Base-by-base conservation (phyloP, 2,329 filamentous ascomycete genomes). In the Claviceps spartinae region DNA sequence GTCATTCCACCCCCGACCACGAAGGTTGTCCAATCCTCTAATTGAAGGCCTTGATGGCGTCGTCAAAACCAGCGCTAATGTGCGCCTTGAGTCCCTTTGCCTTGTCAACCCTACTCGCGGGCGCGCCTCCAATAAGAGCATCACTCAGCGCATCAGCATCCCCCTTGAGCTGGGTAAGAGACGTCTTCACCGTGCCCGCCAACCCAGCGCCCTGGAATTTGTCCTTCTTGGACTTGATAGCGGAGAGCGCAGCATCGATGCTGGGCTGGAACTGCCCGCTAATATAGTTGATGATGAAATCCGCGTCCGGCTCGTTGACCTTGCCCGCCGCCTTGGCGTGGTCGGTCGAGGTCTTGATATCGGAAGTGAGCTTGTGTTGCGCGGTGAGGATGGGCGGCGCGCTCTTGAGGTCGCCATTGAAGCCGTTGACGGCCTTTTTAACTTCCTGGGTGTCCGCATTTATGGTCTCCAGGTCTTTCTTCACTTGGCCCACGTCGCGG, bases 11-110 rank as follows among this genome's bases (percentile, higher is more conserved):
- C 42, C 24, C 20, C 14, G 22, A 14, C 42, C 5, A 26, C 14
- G 5, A 26, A 26, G 14, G 8, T n/a, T 5, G 42, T 14, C 41
- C 2, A 43, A 13, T 44, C 42, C 20, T 48, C 13, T 44, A 53
- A 40, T 48, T 48, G 24, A 47, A 53, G 5, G 14, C 20, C 8
- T 16, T 14, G 42, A 53, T 53, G 36, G 52, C 48, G n/a, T 40
- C 22, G 6, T 43, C 40, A 30, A 49, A 22, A 0, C 14, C 11
- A 4, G 18, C 7, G 13, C 8, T 22, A 48, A 53, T 53, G 0
- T 38, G 37, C 1, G 26, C 20, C n/a, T 16, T n/a, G 20, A 45
- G 3, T n/a, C 0, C n/a, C 38, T 45, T 14, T 16, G 52, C 48
- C 30, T 40, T 4, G 1, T 4, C 13, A 3, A 3, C 1, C 3